phyloP scores from a whole-genome alignment of 345 rosid species.

The Melaleuca alternifolia region DNA sequence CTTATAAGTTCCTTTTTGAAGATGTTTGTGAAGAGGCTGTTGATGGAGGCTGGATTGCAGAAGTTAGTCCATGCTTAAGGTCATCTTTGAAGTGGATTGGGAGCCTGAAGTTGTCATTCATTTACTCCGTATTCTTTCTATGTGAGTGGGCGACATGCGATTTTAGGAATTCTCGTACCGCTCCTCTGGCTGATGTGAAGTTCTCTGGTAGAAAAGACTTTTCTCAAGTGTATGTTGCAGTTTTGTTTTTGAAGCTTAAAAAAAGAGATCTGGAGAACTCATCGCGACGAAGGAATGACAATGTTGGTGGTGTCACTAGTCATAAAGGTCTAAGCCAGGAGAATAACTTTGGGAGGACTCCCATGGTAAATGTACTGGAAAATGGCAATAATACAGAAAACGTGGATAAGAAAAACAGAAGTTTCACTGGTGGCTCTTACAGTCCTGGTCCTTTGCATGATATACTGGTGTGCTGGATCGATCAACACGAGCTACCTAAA shows the following conservation, averaged over 20 bases:
- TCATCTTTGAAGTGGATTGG: constrained; percentile 83
- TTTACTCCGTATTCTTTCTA: constrained; percentile 77
- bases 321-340: constrained; percentile 13
- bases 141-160: constrained; percentile 99
- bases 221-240: constrained; percentile 71
- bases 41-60: constrained; percentile 77
- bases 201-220: constrained; percentile 77
- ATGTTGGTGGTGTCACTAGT: constrained; percentile 21
- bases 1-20: constrained; percentile 62
- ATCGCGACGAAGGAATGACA: constrained; percentile 23
- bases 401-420: constrained; percentile 6
- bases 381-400: constrained; percentile 10
- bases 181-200: constrained; percentile 47
- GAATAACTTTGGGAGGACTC: constrained; percentile 16
- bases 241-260: constrained; percentile 70
- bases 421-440: constrained; percentile 48
- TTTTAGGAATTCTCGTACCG: constrained; percentile 70
- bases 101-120: constrained; percentile 49
- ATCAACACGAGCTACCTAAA: constrained; percentile 77
- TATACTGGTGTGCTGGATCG: constrained; percentile 93
- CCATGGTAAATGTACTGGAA: constrained; percentile 17
- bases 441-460: constrained; percentile 95
- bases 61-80: constrained; percentile 75
- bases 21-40: constrained; percentile 65
- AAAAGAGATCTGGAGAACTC: constrained; percentile 39